These are phyloP conservation scores for Diaporthe vaccinii DNA, from an alignment of 2,329 filamentous ascomycete genomes.

Conservation along the genomic window DNA sequence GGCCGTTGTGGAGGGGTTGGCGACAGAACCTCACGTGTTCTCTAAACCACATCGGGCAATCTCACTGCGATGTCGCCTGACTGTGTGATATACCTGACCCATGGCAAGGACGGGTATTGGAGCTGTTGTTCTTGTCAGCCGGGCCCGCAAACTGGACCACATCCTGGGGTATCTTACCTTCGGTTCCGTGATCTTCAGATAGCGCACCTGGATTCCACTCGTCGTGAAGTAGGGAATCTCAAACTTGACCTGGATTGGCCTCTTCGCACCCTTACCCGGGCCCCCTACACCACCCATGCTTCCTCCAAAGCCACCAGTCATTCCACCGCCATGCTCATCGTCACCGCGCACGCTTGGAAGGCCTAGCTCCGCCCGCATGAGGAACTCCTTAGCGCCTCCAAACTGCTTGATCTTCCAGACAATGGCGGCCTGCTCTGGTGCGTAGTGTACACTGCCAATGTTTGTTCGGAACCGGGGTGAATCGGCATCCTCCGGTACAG, in stretches of 20 bases:
- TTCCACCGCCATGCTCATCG: slow-evolving; percentile 94
- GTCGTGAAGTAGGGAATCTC: slow-evolving; percentile 99
- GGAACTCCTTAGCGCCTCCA: slow-evolving; percentile 96
- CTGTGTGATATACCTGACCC: slow-evolving; percentile 99
- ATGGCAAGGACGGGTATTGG: slow-evolving; percentile 97
- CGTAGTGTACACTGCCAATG: slow-evolving; percentile 97
- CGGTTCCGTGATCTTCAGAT: slow-evolving; percentile 98
- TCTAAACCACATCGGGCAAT: slow-evolving; percentile 87
- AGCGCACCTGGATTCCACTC: slow-evolving; percentile 96
- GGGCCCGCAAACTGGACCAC: not conserved
- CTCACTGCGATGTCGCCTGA: slow-evolving; percentile 96
- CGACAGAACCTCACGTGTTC: not conserved
- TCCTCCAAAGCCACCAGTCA: slow-evolving; percentile 97
- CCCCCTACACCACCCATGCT: slow-evolving; percentile 94
- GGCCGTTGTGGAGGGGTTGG: not conserved
- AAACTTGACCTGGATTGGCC: slow-evolving; percentile 99
- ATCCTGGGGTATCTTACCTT: slow-evolving; percentile 75
- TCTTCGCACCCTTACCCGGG: slow-evolving; percentile 84
- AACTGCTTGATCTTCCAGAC: slow-evolving; percentile 99
- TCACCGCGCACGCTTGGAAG: slow-evolving; percentile 94
- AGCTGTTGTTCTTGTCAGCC: slow-evolving; percentile 66
- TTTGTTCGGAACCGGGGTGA: slow-evolving; percentile 97
- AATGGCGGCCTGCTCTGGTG: slow-evolving; percentile 96
- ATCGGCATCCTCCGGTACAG: slow-evolving; percentile 97
- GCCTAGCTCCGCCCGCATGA: slow-evolving; percentile 97